Base-by-base conservation (phyloP, 306 rosid species). In the Dryas alaskensis region DNA sequence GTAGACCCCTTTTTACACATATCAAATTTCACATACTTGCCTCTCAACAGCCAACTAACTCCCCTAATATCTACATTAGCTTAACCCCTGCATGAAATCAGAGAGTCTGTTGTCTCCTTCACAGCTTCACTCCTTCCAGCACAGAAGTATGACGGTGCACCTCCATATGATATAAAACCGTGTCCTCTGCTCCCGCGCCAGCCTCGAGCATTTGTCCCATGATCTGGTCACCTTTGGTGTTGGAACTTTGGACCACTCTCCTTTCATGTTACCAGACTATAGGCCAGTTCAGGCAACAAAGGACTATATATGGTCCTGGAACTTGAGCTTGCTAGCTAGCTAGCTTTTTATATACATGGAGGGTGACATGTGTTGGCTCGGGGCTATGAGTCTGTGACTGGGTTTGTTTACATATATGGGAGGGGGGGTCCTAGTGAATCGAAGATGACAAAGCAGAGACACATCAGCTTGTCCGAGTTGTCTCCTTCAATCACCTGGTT, bases 81-180 rank as follows among this genome's bases (percentile, higher is more conserved):
- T 48, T 48, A 48, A 3, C 37, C 37, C 3, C 37, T 31, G 37
- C 37, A 31, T 31, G 2, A 31, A 31, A 31, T 31, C 37, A 31
- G 37, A 31, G 37, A 31, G 37, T 31, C 37, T 31, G 37, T 31
- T 31, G 2, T 31, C 37, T 31, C 37, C 37, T 31, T 31, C 37
- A 31, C 37, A 1, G 37, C 37, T 31, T 48, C 67, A 39, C 58
- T 85, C 83, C 51, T 85, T 84, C 88, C 92, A 85, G 63, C 88
- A 70, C 11, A 89, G 74, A 63, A 89, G 92, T 69, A 80, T 81
- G 73, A 87, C 77, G 3, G 79, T 74, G 76, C 95, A 85, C 78
- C 77, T 85, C 96, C 92, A 82, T 53, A 87, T 85, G 82, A 89
- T 89, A 52, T 87, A 85, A 55, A 89, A 69, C 27, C 85, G 81